Conservation (phyloP, 352 stramenopile genomes). For the Elongisporangium undulatum region DNA sequence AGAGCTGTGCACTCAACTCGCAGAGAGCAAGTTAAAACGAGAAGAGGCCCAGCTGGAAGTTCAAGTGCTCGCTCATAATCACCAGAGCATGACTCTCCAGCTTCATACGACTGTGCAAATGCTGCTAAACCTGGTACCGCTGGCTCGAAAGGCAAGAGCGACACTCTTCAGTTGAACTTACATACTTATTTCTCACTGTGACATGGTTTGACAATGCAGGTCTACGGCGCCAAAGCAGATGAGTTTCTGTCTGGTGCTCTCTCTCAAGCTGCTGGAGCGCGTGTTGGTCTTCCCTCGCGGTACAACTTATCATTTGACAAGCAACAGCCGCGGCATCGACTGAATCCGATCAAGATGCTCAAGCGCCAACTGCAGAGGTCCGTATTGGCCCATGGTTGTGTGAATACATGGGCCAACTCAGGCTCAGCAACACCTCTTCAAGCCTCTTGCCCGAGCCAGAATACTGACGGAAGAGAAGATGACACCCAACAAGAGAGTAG, state of each 20-base stretch:
- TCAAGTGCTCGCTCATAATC: constrained; percentile 52
- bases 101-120: constrained; percentile 73
- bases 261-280: constrained; percentile 35
- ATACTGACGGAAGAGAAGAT: neutral
- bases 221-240: constrained; percentile 54
- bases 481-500: neutral
- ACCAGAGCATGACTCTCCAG: constrained; percentile 67
- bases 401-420: constrained; percentile 45
- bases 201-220: constrained; percentile 13
- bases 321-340: constrained; percentile 9
- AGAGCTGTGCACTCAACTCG: constrained; percentile 27
- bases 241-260: constrained; percentile 56
- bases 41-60: constrained; percentile 52
- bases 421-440: neutral
- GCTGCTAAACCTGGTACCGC: constrained; percentile 61
- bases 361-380: constrained; percentile 53
- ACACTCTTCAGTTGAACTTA: neutral
- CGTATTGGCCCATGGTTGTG: constrained; percentile 42
- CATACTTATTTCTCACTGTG: neutral
- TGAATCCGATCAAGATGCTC: constrained; percentile 30
- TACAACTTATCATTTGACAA: neutral
- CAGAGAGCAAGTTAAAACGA: constrained; percentile 35
- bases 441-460: neutral
- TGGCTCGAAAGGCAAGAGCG: constrained; percentile 40
- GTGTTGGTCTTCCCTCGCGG: neutral